Conservation (phyloP, 2,329 filamentous ascomycete species). For the Penicillium sp. region DNA sequence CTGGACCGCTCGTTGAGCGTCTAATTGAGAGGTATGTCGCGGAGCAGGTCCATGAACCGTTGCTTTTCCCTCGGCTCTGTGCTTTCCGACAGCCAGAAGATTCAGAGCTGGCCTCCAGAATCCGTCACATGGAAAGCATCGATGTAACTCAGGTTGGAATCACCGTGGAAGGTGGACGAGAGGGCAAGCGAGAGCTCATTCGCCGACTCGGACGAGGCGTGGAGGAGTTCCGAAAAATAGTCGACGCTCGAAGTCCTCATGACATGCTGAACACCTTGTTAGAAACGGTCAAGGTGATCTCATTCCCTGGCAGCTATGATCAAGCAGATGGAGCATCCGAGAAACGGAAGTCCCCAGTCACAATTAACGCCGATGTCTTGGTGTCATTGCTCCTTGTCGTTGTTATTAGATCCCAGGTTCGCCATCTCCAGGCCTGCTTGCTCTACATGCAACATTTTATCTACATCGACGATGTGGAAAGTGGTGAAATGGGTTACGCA, state of each 20-base stretch:
- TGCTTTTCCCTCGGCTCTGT: slow-evolving; percentile 78
- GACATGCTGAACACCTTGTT: slow-evolving; percentile 81
- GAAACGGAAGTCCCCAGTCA: slow-evolving; percentile 52
- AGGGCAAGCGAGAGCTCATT: slow-evolving; percentile 74
- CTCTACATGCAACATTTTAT: slow-evolving; percentile 97
- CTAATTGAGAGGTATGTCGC: slow-evolving; percentile 92
- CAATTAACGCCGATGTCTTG: slow-evolving; percentile 80
- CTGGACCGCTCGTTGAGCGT: slow-evolving; percentile 83
- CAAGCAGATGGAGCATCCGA: slow-evolving; percentile 43
- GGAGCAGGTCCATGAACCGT: slow-evolving; percentile 79
- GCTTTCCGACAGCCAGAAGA: slow-evolving; percentile 75
- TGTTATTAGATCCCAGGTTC: slow-evolving; percentile 82
- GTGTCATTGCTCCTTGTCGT: slow-evolving; percentile 88
- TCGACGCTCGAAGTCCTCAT: slow-evolving; percentile 69
- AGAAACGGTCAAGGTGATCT: slow-evolving; percentile 76
- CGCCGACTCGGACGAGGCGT: slow-evolving; percentile 70
- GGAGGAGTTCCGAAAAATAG: slow-evolving; percentile 83
- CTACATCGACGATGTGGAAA: slow-evolving; percentile 96
- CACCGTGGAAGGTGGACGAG: slow-evolving; percentile 68
- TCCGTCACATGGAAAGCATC: slow-evolving; percentile 86
- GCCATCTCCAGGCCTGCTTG: slow-evolving; percentile 79
- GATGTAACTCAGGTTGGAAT: slow-evolving; percentile 95
- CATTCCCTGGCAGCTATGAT: slow-evolving; percentile 52
- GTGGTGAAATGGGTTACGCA: slow-evolving; percentile 91
- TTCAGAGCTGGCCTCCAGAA: slow-evolving; percentile 78